A percentile compares a stretch with the other conserved stretches of the same genome.
These are phyloP conservation scores for Cenchrus americanus DNA, from an alignment of 176 grass and related monocot species.

Conservation along the genomic window DNA sequence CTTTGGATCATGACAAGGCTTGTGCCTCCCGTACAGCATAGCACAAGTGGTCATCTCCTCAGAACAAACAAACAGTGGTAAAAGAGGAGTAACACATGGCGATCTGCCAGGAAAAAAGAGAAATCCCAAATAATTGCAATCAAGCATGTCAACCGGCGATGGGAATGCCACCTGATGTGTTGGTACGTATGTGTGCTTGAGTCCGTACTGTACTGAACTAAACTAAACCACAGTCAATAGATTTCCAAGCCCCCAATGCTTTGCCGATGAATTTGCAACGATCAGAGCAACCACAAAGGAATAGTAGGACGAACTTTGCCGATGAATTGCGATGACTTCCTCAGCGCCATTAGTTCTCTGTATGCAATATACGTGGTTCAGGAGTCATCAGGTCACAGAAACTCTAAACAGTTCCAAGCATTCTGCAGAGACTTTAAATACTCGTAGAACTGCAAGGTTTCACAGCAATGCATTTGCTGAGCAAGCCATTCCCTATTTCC, in stretches of 20 bases:
- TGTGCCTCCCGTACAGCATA: neutral
- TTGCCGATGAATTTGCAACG: neutral
- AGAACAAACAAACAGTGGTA: neutral
- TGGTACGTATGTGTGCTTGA: too few species aligned
- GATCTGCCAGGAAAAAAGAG: neutral
- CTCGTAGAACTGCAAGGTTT: conserved; percentile 34
- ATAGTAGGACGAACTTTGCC: neutral
- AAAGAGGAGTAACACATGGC: neutral
- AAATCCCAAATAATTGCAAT: neutral
- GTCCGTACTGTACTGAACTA: too few species aligned
- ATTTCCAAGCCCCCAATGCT: neutral
- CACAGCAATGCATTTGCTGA: conserved; percentile 15
- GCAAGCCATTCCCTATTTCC: conserved; percentile 51
- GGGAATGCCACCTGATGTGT: too few species aligned
- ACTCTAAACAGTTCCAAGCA: conserved; percentile 17
- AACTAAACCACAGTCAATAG: too few species aligned
- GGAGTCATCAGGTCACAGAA: conserved; percentile 20
- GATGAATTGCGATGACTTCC: neutral
- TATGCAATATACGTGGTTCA: neutral
- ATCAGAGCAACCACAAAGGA: neutral
- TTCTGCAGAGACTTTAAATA: conserved; percentile 5
- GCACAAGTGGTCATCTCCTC: neutral
- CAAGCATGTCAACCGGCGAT: neutral
- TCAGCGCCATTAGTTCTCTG: neutral
- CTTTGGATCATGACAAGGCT: neutral